Evolutionary conservation across 768 basidiomycete species (phyloP).

Genomic region (Psilocybe cyanescens): DNA sequence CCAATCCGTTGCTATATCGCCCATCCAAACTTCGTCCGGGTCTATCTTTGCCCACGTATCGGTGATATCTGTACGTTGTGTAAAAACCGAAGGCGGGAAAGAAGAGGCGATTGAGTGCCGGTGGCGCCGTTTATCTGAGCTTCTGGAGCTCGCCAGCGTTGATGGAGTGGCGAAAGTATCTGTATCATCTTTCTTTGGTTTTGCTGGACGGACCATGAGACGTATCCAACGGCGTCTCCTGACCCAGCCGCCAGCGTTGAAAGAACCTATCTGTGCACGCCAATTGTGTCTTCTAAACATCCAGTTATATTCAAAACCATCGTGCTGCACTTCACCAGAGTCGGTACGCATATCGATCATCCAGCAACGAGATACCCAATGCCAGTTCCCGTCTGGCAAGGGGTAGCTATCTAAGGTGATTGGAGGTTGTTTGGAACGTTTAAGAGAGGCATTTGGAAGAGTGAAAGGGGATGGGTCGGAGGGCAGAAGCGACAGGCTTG

Average conservation of each 20-base stretch:
- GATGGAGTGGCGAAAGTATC: constrained; percentile 13
- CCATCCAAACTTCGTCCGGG: constrained; percentile 56
- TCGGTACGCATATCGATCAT: constrained; percentile 89
- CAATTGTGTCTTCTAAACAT: constrained; percentile 68
- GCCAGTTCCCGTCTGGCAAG: constrained; percentile 81
- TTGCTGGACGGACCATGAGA: constrained; percentile 75
- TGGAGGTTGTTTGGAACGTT: constrained; percentile 52
- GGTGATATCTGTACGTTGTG: constrained; percentile 21
- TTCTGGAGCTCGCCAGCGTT: background rate
- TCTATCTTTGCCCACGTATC: constrained; percentile 28
- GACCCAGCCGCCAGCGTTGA: constrained; percentile 75
- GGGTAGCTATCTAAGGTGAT: constrained; percentile 67
- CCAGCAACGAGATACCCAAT: constrained; percentile 80
- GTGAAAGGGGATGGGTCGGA: constrained; percentile 79
- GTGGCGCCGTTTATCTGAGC: constrained; percentile 9
- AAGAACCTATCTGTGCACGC: constrained; percentile 61
- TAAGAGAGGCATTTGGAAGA: constrained; percentile 44
- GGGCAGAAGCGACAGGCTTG: constrained; percentile 68
- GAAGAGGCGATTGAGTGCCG: constrained; percentile 36
- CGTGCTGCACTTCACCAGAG: constrained; percentile 72
- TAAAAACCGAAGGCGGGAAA: constrained; percentile 29
- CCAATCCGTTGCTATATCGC: constrained; percentile 61
- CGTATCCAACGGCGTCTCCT: constrained; percentile 82
- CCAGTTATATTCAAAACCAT: constrained; percentile 90
- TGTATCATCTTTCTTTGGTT: constrained; percentile 21